A percentile compares a stretch with the other conserved stretches of the same genome.
phyloP scores from a whole-genome alignment of 1,139 yeast species.

The Ogataea hybrid region DNA sequence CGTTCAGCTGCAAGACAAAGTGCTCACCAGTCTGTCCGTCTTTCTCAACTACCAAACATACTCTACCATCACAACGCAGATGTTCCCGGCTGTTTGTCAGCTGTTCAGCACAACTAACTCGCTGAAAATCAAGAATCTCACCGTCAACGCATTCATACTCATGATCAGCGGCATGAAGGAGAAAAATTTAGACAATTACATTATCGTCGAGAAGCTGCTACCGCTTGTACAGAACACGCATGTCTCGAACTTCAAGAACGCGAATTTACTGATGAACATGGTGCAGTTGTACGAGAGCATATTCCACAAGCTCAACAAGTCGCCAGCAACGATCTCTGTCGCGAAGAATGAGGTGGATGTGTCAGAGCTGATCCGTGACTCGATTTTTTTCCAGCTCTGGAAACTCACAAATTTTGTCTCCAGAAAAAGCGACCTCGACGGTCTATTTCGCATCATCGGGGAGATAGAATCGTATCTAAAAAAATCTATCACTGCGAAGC shows the following conservation, averaged over 20 bases:
- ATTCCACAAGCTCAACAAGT: slow-evolving; percentile 25
- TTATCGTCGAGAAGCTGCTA: slow-evolving; percentile 71
- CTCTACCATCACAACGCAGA: slow-evolving; percentile 66
- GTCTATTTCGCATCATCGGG: slow-evolving; percentile 10
- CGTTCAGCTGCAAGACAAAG: slow-evolving; percentile 33
- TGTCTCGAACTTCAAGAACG: slow-evolving; percentile 28
- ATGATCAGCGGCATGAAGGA: slow-evolving; percentile 46
- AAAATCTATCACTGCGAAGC: slow-evolving; percentile 18
- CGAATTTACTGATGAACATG: slow-evolving; percentile 29
- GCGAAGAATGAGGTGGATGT: slow-evolving; percentile 26
- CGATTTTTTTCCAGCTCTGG: slow-evolving; percentile 34
- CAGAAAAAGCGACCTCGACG: slow-evolving; percentile 12
- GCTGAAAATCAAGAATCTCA: slow-evolving; percentile 68
- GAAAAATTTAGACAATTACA: slow-evolving; percentile 66
- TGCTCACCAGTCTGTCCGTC: slow-evolving; percentile 55
- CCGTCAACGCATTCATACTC: slow-evolving; percentile 61
- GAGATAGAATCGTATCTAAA: slow-evolving; percentile 21
- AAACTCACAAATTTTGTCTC: slow-evolving; percentile 19
- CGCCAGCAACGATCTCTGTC: slow-evolving; percentile 27
- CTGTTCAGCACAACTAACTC: slow-evolving; percentile 83
- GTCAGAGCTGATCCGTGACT: slow-evolving; percentile 29
- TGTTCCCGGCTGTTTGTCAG: slow-evolving; percentile 69
- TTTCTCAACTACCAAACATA: slow-evolving; percentile 67
- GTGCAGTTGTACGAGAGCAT: slow-evolving; percentile 28
- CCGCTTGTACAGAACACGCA: slow-evolving; percentile 55